Percentiles rank a stretch among this genome's conserved stretches.
Conservation (phyloP, 441 rosid genomes). For the Daphne laureola region DNA sequence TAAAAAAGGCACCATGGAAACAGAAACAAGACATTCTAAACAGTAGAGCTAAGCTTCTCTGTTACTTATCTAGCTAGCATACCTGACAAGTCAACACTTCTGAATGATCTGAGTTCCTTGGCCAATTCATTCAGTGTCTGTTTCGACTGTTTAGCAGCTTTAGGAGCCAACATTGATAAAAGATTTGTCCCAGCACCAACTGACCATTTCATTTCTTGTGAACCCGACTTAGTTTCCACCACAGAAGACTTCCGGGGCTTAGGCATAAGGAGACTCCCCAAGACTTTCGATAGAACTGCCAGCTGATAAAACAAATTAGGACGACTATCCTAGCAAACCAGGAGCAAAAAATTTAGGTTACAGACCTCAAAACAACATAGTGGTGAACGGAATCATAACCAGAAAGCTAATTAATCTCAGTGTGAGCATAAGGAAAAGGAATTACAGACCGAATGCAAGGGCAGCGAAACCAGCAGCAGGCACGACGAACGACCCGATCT, state of each 20-base stretch:
- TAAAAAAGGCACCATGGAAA: conserved; percentile 2
- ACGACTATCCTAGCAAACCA: conserved; percentile 15
- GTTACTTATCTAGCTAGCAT: conserved; percentile 14
- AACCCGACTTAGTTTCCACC: conserved; percentile 38
- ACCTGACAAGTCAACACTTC: conserved; percentile 95
- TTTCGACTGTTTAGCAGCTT: conserved; percentile 63
- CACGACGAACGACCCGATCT: conserved; percentile 43
- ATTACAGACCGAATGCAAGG: conserved; percentile 55
- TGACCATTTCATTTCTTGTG: conserved; percentile 61
- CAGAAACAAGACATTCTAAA: conserved; percentile 2
- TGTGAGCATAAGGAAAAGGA: background rate
- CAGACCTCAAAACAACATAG: too few species aligned
- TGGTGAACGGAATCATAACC: too few species aligned
- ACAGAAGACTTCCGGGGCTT: conserved; percentile 25
- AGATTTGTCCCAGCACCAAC: conserved; percentile 70
- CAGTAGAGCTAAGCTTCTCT: background rate
- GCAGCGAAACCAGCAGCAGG: conserved; percentile 54
- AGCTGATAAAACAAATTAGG: conserved; percentile 64
- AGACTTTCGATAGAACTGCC: conserved; percentile 92
- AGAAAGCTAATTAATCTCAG: too few species aligned
- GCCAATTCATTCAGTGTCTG: conserved; percentile 80
- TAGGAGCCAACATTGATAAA: conserved; percentile 52
- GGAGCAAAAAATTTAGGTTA: conserved; percentile 5
- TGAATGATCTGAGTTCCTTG: conserved; percentile 64
- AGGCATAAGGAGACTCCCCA: conserved; percentile 48